Conservation (phyloP, 495 filamentous ascomycete species). For the Astrothelium subdiscretum region DNA sequence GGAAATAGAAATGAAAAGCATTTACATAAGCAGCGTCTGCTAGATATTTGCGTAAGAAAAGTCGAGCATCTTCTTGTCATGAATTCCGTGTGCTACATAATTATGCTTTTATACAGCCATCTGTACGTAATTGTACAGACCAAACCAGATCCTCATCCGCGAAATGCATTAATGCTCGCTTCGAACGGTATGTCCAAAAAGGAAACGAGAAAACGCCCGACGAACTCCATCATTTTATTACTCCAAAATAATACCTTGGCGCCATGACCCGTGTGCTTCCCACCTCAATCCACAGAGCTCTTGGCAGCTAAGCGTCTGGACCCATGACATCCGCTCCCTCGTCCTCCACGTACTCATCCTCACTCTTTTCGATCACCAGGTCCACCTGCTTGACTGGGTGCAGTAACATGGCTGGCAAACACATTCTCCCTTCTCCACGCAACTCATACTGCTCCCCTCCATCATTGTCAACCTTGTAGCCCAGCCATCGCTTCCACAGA, state of each 20-base stretch:
- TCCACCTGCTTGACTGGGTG: slow-evolving; percentile 87
- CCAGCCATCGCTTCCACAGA: slow-evolving; percentile 79
- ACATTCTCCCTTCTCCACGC: slow-evolving; percentile 41
- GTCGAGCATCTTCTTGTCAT: not conserved
- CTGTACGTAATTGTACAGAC: not conserved
- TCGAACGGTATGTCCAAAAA: not conserved
- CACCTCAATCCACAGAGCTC: not conserved
- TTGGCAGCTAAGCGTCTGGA: not conserved
- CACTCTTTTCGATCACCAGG: slow-evolving; percentile 51
- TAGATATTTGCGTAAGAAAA: too few species aligned
- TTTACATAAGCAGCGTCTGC: too few species aligned
- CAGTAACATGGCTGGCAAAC: slow-evolving; percentile 45
- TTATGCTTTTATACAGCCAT: not conserved
- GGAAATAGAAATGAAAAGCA: not conserved
- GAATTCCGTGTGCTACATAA: not conserved
- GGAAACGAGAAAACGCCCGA: not conserved
- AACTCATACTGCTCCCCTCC: slow-evolving; percentile 76
- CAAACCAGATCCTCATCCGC: not conserved
- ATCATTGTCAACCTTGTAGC: slow-evolving; percentile 70
- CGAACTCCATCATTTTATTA: not conserved
- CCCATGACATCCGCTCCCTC: not conserved
- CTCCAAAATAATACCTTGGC: not conserved
- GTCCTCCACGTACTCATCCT: slow-evolving; percentile 1
- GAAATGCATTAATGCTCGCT: not conserved
- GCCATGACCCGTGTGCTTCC: not conserved